Evolutionary conservation across 2,329 filamentous ascomycete species (phyloP), one percentile per base, ranked within the genome.

Genomic region (Metarhizium anisopliae): DNA sequence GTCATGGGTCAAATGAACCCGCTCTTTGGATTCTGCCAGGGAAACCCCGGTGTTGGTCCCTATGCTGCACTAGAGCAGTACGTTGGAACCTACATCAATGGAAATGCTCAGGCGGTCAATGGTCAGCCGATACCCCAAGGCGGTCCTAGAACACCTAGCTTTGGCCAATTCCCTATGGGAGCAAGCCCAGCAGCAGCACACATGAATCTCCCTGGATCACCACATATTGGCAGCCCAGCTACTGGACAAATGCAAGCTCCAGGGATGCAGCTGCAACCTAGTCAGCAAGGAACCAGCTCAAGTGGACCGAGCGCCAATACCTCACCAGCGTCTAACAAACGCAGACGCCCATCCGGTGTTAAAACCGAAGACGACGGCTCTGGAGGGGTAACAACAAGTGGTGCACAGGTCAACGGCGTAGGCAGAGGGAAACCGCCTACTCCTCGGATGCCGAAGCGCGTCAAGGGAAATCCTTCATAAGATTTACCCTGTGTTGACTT

Each of bases 261-360:
- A 25, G 76, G 76, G 59, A 87, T 87, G 84, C 81, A 84, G 66
- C 72, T 83, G 58, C 83, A 87, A 66, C 81, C 82, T 60, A 86
- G 83, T 66, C 84, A 86, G 66, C 84, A 87, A 65, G 84, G 84
- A 43, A 85, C 83, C 36, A 82, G 74, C 66, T 86, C 83, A 10
- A 83, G 81, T 66, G 84, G 82, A 2, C 82, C 83, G 6, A 86
- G 83, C 64, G 83, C 84, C 56, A 87, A 86, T 69, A 87, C 84
- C 5, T 84, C 81, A 36, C 82, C 82, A 43, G 77, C 79, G 29
- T 81, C 78, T 38, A 83, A 82, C 60, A 84, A 84, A 69, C 73
- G 81, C 54, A 70, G 81, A 62, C 74, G 81, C 35, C 77, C 80
- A 0, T 83, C 80, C 0, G 76, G 76, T 4, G 78, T 84, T 20